Evolutionary conservation across 441 rosid species (phyloP).

Genomic region (Flueggea neowawraea): DNA sequence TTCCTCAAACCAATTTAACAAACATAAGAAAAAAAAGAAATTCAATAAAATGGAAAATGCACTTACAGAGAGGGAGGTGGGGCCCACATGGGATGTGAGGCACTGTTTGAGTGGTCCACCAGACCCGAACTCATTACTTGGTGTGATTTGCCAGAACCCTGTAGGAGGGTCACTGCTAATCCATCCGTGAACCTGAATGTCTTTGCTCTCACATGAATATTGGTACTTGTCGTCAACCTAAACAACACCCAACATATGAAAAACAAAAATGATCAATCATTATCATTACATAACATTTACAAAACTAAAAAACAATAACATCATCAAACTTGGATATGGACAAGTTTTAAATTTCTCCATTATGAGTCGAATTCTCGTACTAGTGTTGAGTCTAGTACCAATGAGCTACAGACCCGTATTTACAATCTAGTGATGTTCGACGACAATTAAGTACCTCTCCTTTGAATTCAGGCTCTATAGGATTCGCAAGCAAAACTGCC

Average conservation of each 20-base stretch:
- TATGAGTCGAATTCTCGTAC: too few species aligned
- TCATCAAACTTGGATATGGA: background rate
- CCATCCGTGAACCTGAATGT: conserved; percentile 82
- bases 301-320: too few species aligned
- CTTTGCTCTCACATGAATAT: conserved; percentile 71
- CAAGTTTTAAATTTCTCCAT: too few species aligned
- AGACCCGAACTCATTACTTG: conserved; percentile 74
- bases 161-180: conserved; percentile 36
- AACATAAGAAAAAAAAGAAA: background rate
- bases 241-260: background rate
- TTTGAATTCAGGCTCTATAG: conserved; percentile 68
- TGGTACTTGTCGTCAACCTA: conserved; percentile 91
- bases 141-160: conserved; percentile 91
- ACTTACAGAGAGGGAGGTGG: conserved; percentile 60
- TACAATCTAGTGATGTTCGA: too few species aligned
- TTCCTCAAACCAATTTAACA: too few species aligned
- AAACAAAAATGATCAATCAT: too few species aligned
- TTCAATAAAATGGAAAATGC: background rate
- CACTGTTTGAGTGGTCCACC: conserved; percentile 87
- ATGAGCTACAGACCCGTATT: too few species aligned
- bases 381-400: too few species aligned
- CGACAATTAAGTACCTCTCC: conserved; percentile 53
- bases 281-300: too few species aligned
- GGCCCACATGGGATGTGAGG: conserved; percentile 92
- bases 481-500: conserved; percentile 74